Evolutionary conservation across 805 yeast genomes (phyloP).

Genomic region (Candida jianshihensis): DNA sequence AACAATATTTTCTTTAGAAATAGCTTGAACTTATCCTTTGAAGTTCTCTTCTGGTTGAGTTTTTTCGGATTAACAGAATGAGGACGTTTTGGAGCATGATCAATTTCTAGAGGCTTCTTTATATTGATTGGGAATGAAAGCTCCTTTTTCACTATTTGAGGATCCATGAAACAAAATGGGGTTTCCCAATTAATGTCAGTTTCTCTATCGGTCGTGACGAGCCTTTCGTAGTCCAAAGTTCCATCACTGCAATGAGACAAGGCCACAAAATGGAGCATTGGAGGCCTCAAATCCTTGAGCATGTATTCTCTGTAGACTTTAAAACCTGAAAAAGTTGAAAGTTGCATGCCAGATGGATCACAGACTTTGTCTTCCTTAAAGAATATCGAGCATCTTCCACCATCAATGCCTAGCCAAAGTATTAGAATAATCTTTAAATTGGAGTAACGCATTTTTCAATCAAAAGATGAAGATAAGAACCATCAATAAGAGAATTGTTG

Average conservation of each 20-base stretch:
- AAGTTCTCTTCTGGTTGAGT: not conserved
- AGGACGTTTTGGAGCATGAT: conserved; percentile 6
- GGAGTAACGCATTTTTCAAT: too few species aligned
- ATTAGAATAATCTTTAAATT: not conserved
- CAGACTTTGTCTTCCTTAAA: conserved; percentile 24
- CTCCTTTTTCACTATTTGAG: conserved; percentile 12
- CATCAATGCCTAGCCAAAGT: not conserved
- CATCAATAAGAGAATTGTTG: too few species aligned
- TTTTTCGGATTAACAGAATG: conserved; percentile 4
- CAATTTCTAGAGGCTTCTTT: too few species aligned
- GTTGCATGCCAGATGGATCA: conserved; percentile 23
- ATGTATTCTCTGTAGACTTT: conserved; percentile 43
- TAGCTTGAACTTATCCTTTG: conserved; percentile 4
- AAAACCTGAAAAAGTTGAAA: conserved; percentile 46
- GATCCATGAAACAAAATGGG: conserved; percentile 39
- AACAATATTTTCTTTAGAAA: conserved; percentile 9
- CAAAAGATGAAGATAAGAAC: too few species aligned
- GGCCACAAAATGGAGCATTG: conserved; percentile 36
- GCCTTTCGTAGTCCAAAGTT: conserved; percentile 34
- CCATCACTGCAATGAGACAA: conserved; percentile 50
- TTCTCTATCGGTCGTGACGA: conserved; percentile 25
- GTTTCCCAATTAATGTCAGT: conserved; percentile 42
- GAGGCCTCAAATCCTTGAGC: conserved; percentile 30
- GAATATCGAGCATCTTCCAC: not conserved
- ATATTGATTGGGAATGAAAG: not conserved